These are phyloP conservation scores for Lippia alba DNA, from an alignment of 305 asterid species.

Conservation along the genomic window DNA sequence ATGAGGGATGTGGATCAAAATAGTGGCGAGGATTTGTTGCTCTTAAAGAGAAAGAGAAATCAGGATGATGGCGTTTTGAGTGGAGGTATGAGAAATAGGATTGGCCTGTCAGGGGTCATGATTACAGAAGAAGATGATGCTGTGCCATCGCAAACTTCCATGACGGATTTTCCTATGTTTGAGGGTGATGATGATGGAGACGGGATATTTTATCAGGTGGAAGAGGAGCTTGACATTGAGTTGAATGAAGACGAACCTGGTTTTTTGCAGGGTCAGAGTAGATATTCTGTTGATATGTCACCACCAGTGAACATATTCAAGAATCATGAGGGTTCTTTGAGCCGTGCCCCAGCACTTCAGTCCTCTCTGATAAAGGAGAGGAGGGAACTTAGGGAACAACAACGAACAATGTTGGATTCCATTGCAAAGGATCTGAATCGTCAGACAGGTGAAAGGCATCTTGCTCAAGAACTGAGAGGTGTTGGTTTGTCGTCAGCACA, in stretches of 20 bases:
- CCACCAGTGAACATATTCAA: slow-evolving; percentile 92
- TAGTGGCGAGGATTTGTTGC: slow-evolving; percentile 79
- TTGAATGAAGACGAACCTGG: slow-evolving; percentile 94
- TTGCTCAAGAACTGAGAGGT: slow-evolving; percentile 94
- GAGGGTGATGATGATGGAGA: slow-evolving; percentile 88
- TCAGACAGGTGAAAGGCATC: slow-evolving; percentile 95
- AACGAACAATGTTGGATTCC: slow-evolving; percentile 87
- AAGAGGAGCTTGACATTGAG: slow-evolving; percentile 94
- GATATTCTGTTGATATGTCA: slow-evolving; percentile 79
- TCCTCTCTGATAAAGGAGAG: slow-evolving; percentile 91
- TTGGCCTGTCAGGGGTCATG: slow-evolving; percentile 81
- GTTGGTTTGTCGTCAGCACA: slow-evolving; percentile 96
- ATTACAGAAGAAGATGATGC: slow-evolving; percentile 64
- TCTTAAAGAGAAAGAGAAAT: slow-evolving; percentile 69
- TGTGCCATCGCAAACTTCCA: slow-evolving; percentile 80
- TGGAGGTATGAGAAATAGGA: slow-evolving; percentile 60
- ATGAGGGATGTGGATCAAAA: slow-evolving; percentile 98
- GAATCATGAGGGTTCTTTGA: slow-evolving; percentile 91
- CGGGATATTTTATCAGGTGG: slow-evolving; percentile 86
- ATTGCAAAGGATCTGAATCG: slow-evolving; percentile 95
- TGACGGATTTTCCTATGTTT: slow-evolving; percentile 74
- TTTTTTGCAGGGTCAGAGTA: slow-evolving; percentile 87
- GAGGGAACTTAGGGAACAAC: slow-evolving; percentile 90
- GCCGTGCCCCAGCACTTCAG: slow-evolving; percentile 97
- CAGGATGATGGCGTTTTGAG: slow-evolving; percentile 55